These are phyloP conservation scores for Penicillium polonicum DNA, from an alignment of 2,329 filamentous ascomycete genomes.

Conservation along the genomic window DNA sequence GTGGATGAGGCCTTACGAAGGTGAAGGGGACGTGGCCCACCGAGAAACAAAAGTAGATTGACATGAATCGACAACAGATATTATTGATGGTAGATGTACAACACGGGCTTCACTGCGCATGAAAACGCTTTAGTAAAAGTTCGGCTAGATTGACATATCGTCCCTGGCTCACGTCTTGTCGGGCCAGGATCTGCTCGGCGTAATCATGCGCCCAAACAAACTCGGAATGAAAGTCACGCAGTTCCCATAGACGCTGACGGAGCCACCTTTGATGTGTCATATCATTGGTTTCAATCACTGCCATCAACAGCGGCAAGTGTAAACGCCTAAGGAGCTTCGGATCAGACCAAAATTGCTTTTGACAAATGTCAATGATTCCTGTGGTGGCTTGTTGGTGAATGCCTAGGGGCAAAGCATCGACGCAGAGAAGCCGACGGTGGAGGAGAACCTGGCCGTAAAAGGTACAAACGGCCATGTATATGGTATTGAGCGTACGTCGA, in stretches of 20 bases:
- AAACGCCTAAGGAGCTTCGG: constrained; percentile 33
- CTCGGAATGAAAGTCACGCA: constrained; percentile 32
- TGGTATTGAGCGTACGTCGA: constrained; percentile 37
- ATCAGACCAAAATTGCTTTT: constrained; percentile 34
- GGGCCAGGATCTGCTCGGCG: constrained; percentile 30
- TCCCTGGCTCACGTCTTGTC: constrained; percentile 27
- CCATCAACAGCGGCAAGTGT: constrained; percentile 38
- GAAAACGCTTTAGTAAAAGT: constrained; percentile 24
- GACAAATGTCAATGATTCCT: constrained; percentile 34
- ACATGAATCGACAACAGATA: constrained; percentile 20
- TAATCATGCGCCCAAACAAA: constrained; percentile 32
- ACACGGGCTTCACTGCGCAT: constrained; percentile 12
- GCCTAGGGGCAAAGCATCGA: constrained; percentile 15
- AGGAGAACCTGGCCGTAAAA: constrained; percentile 37
- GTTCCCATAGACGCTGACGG: constrained; percentile 30
- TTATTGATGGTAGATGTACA: constrained; percentile 19
- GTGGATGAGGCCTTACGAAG: too few species aligned
- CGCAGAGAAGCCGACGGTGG: constrained; percentile 33
- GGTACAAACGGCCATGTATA: constrained; percentile 36
- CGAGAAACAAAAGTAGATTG: constrained; percentile 28
- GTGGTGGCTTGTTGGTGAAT: constrained; percentile 31
- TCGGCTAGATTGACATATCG: constrained; percentile 29
- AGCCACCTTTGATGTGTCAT: constrained; percentile 32
- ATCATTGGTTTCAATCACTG: constrained; percentile 34
- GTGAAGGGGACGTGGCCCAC: constrained; percentile 10